Evolutionary conservation across 305 asterid genomes (phyloP).

Genomic region (Caryopteris hybrid): DNA sequence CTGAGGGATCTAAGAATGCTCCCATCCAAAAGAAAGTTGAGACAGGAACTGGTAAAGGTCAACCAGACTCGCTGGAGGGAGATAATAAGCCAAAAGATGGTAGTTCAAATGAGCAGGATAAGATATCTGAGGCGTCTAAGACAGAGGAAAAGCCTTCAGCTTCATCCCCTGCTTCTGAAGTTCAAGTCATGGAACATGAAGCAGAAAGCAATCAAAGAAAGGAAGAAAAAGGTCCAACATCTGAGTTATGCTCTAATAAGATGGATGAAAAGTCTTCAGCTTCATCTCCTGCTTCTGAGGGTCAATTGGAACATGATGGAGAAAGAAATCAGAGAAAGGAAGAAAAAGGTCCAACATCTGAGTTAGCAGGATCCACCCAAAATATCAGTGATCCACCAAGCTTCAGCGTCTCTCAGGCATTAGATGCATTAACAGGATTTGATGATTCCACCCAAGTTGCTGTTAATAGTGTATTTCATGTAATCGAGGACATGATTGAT

Average conservation of each 20-base stretch:
- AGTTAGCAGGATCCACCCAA: slow-evolving; percentile 32
- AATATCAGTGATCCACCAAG: slow-evolving; percentile 39
- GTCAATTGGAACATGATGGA: slow-evolving; percentile 39
- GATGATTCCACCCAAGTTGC: slow-evolving; percentile 98
- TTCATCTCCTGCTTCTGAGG: slow-evolving; percentile 46
- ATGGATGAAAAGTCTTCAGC: slow-evolving; percentile 35
- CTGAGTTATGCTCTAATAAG: too few relatives aligned
- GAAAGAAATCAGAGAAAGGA: slow-evolving; percentile 42
- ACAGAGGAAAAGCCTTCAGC: slow-evolving; percentile 37
- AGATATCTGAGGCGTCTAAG: slow-evolving; percentile 25
- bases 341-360: slow-evolving; percentile 33
- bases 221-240: slow-evolving; percentile 36
- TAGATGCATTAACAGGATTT: slow-evolving; percentile 71
- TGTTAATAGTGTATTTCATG: slow-evolving; percentile 81
- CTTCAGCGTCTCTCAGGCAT: slow-evolving; percentile 78
- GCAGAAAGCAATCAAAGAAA: slow-evolving; percentile 39
- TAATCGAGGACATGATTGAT: slow-evolving; percentile 80
- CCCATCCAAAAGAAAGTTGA: slow-evolving; percentile 34
- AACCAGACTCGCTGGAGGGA: slow-evolving; percentile 34
- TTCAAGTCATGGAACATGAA: slow-evolving; percentile 39
- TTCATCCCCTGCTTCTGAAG: slow-evolving; percentile 46
- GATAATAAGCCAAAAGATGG: slow-evolving; percentile 28
- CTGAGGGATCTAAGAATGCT: slow-evolving; percentile 36
- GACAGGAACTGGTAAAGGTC: slow-evolving; percentile 30
- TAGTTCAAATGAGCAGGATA: slow-evolving; percentile 36